Percentiles rank a stretch among this genome's conserved stretches.
Conservation (phyloP, 1,284 basidiomycete species). For the Fomitopsis pinicola region DNA sequence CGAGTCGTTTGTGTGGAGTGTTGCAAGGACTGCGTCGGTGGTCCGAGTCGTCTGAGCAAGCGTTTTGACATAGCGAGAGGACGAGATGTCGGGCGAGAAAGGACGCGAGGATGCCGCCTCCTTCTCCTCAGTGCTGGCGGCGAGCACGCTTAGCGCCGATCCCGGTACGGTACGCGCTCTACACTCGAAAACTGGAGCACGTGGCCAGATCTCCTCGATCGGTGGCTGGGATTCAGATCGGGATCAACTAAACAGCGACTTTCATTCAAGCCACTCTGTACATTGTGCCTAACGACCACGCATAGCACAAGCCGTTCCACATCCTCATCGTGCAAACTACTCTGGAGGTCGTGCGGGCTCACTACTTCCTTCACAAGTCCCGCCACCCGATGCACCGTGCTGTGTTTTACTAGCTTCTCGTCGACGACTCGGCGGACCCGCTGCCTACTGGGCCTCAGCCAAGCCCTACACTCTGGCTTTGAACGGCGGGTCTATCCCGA, state of each 20-base stretch:
- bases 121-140: conserved; percentile 1
- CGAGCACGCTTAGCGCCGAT: neutral
- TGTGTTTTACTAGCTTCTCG: no score
- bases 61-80: conserved; percentile 1
- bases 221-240: neutral
- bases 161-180: neutral
- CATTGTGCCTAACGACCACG: conserved; percentile 10
- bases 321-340: conserved; percentile 38
- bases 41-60: neutral
- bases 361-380: no score
- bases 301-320: no score
- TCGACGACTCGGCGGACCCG: no score
- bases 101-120: neutral
- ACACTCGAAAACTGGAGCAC: conserved; percentile 12
- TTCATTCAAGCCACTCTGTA: conserved; percentile 52
- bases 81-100: neutral
- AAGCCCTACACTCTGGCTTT: no score
- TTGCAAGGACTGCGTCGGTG: neutral
- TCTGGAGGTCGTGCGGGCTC: no score
- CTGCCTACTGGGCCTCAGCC: no score
- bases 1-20: neutral
- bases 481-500: no score
- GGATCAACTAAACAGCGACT: conserved; percentile 17
- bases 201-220: conserved; percentile 7
- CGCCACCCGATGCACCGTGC: no score